Conservation (phyloP, 345 rosid genomes). For the Syzygium aqueum region DNA sequence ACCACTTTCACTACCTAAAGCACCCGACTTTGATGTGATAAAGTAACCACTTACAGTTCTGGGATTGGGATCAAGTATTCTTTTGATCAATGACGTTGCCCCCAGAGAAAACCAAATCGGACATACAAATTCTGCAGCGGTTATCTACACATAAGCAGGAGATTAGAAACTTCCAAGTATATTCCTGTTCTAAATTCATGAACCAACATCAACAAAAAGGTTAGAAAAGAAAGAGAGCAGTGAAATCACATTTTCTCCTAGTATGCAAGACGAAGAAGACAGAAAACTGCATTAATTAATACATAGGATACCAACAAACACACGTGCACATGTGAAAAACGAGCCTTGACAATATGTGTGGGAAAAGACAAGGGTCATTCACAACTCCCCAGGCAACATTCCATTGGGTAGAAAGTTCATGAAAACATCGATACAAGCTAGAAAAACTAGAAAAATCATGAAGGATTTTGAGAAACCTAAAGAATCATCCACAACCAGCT, state of each 20-base stretch:
- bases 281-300: background rate
- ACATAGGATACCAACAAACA: background rate
- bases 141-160: slow-evolving; percentile 35
- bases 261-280: background rate
- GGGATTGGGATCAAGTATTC: slow-evolving; percentile 73
- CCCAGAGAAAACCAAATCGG: slow-evolving; percentile 84
- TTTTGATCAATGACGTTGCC: slow-evolving; percentile 55
- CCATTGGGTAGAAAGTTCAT: background rate
- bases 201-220: background rate
- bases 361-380: background rate
- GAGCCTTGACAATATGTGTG: background rate
- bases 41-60: slow-evolving; percentile 53
- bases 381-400: background rate
- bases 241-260: background rate
- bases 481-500: background rate
- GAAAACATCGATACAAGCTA: background rate
- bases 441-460: background rate
- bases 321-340: background rate
- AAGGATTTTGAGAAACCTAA: background rate
- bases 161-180: background rate
- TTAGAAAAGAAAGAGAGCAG: background rate
- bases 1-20: background rate
- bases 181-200: background rate
- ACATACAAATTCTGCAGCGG: slow-evolving; percentile 63
- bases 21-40: background rate